Base-by-base conservation (phyloP, 495 filamentous ascomycete genomes). In the Penicillium tannophilum region DNA sequence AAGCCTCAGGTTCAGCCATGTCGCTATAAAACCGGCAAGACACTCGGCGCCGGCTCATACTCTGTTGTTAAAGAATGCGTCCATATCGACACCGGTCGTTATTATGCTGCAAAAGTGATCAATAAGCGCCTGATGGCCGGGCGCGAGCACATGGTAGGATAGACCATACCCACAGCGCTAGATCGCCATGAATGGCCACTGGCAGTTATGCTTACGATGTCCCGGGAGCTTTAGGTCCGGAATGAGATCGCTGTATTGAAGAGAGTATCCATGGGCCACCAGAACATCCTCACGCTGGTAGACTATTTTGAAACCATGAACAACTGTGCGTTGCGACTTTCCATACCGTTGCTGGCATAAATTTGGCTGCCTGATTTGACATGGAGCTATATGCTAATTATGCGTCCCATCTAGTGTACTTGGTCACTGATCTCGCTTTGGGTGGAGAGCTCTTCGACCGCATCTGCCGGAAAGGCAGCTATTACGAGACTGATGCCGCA, bases 281-380 rank as follows among this genome's bases (percentile, higher is more conserved):
- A 93, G 71, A 98, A 98, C 68, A 98, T 98, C 68, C 76, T 98
- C 56, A 98, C 94, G 17, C 81, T 98, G 55, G 94, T 98, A 63
- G 94, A 98, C 76, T 98, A 98, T 72, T 98, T 98, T 68, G 94
- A 98, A 78, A 98, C 94, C 8, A 94, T 97, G 91, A 98, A 98
- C 75, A 98, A 98, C 72, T 81, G 88, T 90, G 75, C 52, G 79
- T 71, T 31, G 44, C 46, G 50, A 42, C 31, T 50, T 20, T 7
- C 31, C 11, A 41, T 8, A 44, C 12, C 17, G 31, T 12, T 23
- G 6, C 19, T 10, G 23, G 20, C 44, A 26, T 12, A 26, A 9
- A 14, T 47, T 0, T 47, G 44, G 44, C 44, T 47, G 24, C 44
- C 19, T 46, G 20, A n/a, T 24, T 8, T 23, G 43, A 46, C 16